These are phyloP conservation scores for Yarrowia keelungensis DNA, from an alignment of 805 yeast genomes.

Conservation along the genomic window DNA sequence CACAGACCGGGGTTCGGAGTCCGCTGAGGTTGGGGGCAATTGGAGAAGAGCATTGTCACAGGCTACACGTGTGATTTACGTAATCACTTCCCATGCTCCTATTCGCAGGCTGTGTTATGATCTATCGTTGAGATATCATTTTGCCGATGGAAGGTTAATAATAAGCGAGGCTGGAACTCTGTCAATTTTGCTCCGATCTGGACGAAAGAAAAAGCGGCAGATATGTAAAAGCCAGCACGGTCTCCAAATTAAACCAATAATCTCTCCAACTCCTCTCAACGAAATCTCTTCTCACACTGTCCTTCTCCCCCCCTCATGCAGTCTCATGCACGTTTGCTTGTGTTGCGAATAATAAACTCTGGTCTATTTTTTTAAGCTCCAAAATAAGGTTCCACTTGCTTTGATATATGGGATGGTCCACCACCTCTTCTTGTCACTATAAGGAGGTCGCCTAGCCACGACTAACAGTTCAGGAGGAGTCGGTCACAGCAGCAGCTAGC, in stretches of 20 bases:
- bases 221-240: too few species aligned
- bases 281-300: too few species aligned
- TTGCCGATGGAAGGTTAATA: conserved; percentile 10
- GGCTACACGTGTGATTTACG: too few species aligned
- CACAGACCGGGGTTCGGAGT: neutral
- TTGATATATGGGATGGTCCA: conserved; percentile 11
- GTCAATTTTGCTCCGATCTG: neutral
- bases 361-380: conserved; percentile 10
- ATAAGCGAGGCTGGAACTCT: conserved; percentile 12
- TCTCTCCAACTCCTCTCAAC: too few species aligned
- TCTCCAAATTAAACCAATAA: neutral
- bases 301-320: neutral
- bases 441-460: conserved; percentile 6
- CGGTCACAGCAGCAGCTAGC: conserved; percentile 13
- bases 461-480: conserved; percentile 21
- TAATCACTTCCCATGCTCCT: too few species aligned
- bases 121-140: too few species aligned
- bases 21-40: too few species aligned
- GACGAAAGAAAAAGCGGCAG: neutral
- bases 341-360: neutral
- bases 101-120: too few species aligned
- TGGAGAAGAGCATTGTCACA: too few species aligned
- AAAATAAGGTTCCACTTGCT: conserved; percentile 26
- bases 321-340: conserved; percentile 8
- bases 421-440: neutral